phyloP scores from a whole-genome alignment of 345 rosid species.

The Salix dunnii region DNA sequence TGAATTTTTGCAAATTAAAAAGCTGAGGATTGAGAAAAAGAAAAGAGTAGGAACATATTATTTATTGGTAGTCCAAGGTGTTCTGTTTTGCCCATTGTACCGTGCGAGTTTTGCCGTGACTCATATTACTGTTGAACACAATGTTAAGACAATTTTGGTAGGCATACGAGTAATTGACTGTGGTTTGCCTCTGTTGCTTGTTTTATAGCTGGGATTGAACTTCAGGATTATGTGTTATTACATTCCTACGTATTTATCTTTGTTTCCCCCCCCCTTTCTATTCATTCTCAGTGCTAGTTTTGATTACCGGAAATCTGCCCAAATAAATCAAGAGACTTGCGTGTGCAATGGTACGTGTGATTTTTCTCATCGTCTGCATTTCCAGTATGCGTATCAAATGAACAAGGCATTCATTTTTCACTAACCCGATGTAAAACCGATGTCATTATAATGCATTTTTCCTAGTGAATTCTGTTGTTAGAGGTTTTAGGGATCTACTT shows the following conservation, averaged over 20 bases:
- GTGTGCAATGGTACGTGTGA: not conserved
- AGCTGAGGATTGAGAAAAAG: conserved; percentile 5
- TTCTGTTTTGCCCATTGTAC: conserved; percentile 15
- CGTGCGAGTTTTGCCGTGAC: conserved; percentile 16
- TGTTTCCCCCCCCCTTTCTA: not conserved
- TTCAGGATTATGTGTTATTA: not conserved
- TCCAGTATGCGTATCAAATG: not conserved
- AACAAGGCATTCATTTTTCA: not conserved
- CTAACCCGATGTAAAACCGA: not conserved
- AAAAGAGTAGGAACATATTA: conserved; percentile 12
- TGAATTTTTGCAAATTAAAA: conserved; percentile 9
- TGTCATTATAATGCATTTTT: too few relatives aligned
- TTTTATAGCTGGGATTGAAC: conserved; percentile 8
- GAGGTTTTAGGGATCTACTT: too few relatives aligned
- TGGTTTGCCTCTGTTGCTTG: conserved; percentile 19
- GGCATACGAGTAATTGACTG: conserved; percentile 16
- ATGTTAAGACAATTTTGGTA: conserved; percentile 46
- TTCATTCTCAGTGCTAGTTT: not conserved
- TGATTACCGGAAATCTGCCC: not conserved
- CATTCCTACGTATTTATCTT: not conserved
- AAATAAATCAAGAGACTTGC: not conserved
- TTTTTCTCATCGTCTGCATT: not conserved
- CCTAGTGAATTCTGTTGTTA: too few relatives aligned
- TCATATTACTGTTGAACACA: conserved; percentile 9
- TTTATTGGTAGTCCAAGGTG: conserved; percentile 18